phyloP scores from a whole-genome alignment of 1,284 basidiomycete genomes.

The Marasmius oreades region DNA sequence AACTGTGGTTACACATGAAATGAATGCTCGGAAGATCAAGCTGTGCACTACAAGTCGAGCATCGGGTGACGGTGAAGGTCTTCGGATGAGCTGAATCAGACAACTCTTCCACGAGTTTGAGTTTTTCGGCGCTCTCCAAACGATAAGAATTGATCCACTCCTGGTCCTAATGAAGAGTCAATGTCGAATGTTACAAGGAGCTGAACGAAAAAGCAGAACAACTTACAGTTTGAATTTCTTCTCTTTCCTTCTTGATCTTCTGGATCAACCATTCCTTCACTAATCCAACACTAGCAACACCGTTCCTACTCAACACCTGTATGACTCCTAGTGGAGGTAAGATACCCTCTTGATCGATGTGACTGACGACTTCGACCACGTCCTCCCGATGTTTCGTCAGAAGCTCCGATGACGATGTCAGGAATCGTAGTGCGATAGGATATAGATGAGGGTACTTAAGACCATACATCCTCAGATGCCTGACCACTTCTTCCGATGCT shows the following conservation, averaged over 20 bases:
- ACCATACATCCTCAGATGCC: conserved; percentile 75
- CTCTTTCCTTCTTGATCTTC: conserved; percentile 69
- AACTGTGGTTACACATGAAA: conserved; percentile 98
- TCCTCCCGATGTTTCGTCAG: conserved; percentile 71
- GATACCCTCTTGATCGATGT: conserved; percentile 77
- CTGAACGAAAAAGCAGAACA: conserved; percentile 13
- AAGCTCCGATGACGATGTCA: conserved; percentile 75
- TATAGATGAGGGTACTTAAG: conserved; percentile 73
- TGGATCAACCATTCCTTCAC: conserved; percentile 87
- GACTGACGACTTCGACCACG: conserved; percentile 65
- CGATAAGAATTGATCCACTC: conserved; percentile 85
- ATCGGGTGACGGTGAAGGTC: conserved; percentile 93
- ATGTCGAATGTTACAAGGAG: conserved; percentile 8
- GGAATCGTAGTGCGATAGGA: conserved; percentile 84
- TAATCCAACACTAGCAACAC: conserved; percentile 84
- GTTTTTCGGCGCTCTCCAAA: conserved; percentile 77
- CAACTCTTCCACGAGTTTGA: conserved; percentile 79
- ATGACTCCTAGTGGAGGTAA: conserved; percentile 89
- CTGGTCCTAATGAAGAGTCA: conserved; percentile 58
- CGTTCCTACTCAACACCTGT: conserved; percentile 83
- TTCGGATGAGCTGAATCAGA: conserved; percentile 74
- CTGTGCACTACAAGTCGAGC: conserved; percentile 82
- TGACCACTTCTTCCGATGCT: conserved; percentile 69
- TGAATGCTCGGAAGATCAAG: conserved; percentile 92
- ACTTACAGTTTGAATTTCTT: conserved; percentile 78